Conservation (phyloP, 129 eudicot species). For the Arctium minus region DNA sequence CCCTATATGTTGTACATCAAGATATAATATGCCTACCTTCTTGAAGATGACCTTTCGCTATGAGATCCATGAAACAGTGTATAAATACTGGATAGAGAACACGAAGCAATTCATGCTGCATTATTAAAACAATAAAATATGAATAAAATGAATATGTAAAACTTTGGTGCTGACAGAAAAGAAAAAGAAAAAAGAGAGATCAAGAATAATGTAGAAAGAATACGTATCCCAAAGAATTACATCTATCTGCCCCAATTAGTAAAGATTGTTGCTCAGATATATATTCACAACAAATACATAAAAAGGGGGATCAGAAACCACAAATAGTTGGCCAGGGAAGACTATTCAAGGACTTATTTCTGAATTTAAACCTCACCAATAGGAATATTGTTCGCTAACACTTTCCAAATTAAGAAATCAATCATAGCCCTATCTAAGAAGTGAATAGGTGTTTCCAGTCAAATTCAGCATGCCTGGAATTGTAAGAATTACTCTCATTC, state of each 20-base stretch:
- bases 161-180: neutral
- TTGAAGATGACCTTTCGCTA: conserved; percentile 88
- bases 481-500: neutral
- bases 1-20: conserved; percentile 3
- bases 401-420: neutral
- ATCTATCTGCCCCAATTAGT: neutral
- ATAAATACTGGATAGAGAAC: conserved; percentile 95
- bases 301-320: neutral
- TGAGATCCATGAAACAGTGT: conserved; percentile 96
- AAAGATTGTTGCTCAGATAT: neutral
- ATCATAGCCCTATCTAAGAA: neutral
- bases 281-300: neutral
- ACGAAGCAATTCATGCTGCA: conserved; percentile 92
- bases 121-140: conserved; percentile 8
- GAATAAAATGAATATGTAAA: neutral
- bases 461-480: neutral
- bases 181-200: neutral
- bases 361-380: neutral
- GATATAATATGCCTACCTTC: conserved; percentile 56
- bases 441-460: neutral
- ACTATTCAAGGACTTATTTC: neutral
- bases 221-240: neutral
- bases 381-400: neutral
- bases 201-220: neutral
- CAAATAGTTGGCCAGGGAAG: neutral